A percentile compares a stretch with the other conserved stretches of the same genome.
Evolutionary conservation across 352 stramenopile species (phyloP).

Genomic region (Peronosclerospora sorghi): DNA sequence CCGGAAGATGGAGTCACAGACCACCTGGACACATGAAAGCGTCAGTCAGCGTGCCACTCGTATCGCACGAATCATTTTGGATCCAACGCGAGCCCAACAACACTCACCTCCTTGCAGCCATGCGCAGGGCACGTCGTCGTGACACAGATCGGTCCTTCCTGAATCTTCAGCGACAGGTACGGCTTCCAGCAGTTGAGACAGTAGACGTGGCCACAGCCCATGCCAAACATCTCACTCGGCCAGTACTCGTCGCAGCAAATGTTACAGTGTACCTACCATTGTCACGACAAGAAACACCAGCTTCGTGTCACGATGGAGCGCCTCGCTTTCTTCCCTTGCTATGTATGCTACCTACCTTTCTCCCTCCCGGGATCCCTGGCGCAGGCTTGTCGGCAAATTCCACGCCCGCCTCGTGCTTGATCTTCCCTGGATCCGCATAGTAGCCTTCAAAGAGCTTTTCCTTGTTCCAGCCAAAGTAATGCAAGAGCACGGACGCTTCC

Average conservation of each 20-base stretch:
- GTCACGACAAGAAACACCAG: neutral
- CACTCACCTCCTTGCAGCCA: slow-evolving; percentile 86
- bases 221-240: slow-evolving; percentile 66
- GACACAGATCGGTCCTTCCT: slow-evolving; percentile 90
- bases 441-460: slow-evolving; percentile 85
- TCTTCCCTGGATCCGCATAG: slow-evolving; percentile 56
- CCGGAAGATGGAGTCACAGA: slow-evolving; percentile 59
- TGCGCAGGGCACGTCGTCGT: slow-evolving; percentile 92
- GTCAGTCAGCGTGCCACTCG: neutral
- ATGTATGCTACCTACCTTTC: too few relatives aligned
- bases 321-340: neutral
- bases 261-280: slow-evolving; percentile 54
- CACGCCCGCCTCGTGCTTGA: slow-evolving; percentile 41
- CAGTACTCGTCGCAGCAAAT: slow-evolving; percentile 93
- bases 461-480: slow-evolving; percentile 84
- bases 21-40: slow-evolving; percentile 20
- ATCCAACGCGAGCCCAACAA: too few relatives aligned
- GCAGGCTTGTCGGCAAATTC: slow-evolving; percentile 36
- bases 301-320: too few relatives aligned
- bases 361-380: slow-evolving; percentile 23
- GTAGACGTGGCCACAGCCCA: slow-evolving; percentile 96
- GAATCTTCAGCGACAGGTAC: slow-evolving; percentile 80
- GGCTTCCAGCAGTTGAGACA: slow-evolving; percentile 85
- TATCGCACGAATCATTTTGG: too few relatives aligned
- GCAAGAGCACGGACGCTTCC: slow-evolving; percentile 63